A percentile compares a stretch with the other conserved stretches of the same genome.
Evolutionary conservation across 345 rosid genomes (phyloP).

Genomic region (Heritiera fomes): DNA sequence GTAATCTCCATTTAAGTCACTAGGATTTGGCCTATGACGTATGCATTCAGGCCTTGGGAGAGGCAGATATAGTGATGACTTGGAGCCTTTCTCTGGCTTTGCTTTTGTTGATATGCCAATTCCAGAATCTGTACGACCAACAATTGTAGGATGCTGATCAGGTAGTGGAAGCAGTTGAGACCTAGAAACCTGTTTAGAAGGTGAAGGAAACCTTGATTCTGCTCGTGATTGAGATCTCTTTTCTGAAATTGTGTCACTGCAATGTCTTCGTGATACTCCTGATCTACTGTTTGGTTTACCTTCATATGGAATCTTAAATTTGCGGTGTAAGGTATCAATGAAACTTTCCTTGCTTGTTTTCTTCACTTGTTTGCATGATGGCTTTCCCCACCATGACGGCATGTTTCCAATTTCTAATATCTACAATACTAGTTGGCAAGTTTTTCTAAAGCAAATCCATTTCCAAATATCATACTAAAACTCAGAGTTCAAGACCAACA

Average conservation of each 20-base stretch:
- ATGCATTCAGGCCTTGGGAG: conserved; percentile 55
- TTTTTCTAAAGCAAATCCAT: conserved; percentile 22
- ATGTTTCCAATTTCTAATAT: conserved; percentile 29
- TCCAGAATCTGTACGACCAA: conserved; percentile 48
- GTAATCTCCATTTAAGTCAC: conserved; percentile 52
- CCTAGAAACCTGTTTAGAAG: conserved; percentile 51
- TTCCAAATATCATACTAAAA: conserved; percentile 9
- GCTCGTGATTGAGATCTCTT: conserved; percentile 45
- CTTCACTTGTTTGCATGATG: conserved; percentile 53
- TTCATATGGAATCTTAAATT: conserved; percentile 48
- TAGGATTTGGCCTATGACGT: conserved; percentile 33
- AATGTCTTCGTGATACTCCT: conserved; percentile 41
- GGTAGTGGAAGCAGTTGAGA: conserved; percentile 70
- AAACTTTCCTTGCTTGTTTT: conserved; percentile 53
- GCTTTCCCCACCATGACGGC: conserved; percentile 64
- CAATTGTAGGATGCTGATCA: conserved; percentile 33
- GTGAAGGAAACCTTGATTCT: conserved; percentile 57
- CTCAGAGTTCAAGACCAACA: conserved; percentile 9
- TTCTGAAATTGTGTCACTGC: conserved; percentile 50
- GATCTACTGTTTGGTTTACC: conserved; percentile 38
- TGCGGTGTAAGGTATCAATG: conserved; percentile 45
- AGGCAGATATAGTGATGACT: conserved; percentile 49
- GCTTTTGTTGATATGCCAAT: conserved; percentile 40
- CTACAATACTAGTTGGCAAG: conserved; percentile 7
- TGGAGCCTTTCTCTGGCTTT: conserved; percentile 39